Base-by-base conservation (phyloP, 495 filamentous ascomycete species). In the Gamarada debralockiae region DNA sequence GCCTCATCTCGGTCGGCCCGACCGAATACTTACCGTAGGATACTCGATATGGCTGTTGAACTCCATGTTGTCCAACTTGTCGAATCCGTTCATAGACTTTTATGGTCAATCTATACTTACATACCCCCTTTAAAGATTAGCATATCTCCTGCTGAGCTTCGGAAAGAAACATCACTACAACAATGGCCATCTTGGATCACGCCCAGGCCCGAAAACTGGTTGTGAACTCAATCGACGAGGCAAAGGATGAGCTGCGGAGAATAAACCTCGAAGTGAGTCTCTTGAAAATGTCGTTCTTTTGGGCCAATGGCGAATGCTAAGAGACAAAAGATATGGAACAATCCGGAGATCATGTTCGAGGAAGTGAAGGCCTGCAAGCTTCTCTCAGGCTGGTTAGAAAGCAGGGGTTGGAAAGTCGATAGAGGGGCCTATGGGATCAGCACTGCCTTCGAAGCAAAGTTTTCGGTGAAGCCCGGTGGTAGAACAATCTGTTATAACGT, bases 321-420 rank as follows among this genome's bases (percentile, higher is more conserved):
- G n/a, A n/a, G n/a, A n/a, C n/a, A n/a, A n/a, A n/a, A n/a, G 67
- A 82, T 85, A 22, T 80, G 78, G 65, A 74, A 76, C 2, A 76
- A 82, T 48, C 81, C 82, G 1, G 81, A 85, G 61, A 66, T 79
- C 0, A 78, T 72, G 0, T 84, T 76, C 49, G 44, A 78, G 49
- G 82, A 85, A 47, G 65, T 71, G 59, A 72, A 66, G 12, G 78
- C 82, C 17, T 79, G 82, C 56, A 69, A 70, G 31, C 31, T 34
- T 34, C 31, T 84, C 50, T 79, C 77, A 10, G 60, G 67, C 13
- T 84, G 80, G 43, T 71, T 85, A 53, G 68, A 73, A 29, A 54
- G 63, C 0, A 72, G 60, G 40, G 75, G 75, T 0, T 81, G 80
- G 66, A 60, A 62, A 3, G 80, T 85, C 6, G 82, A 73, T 15